Base-by-base conservation (phyloP, 73 alveolate species). In the Paramecium biaurelia region DNA sequence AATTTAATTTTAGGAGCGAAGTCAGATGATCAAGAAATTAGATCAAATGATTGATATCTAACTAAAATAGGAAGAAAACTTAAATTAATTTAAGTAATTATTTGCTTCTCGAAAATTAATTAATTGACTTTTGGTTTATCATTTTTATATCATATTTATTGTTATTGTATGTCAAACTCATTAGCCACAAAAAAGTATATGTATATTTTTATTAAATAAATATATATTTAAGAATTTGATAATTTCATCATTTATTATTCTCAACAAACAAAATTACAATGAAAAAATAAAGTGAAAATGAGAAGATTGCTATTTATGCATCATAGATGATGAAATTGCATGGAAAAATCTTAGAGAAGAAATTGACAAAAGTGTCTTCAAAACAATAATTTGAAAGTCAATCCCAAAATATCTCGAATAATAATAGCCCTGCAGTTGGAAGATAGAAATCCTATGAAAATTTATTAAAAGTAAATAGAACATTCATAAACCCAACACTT, bases 401-500 rank as follows among this genome's bases (percentile, higher is more conserved):
- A 79, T 79, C 90, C 0, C 32, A 79, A 41, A 79, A 79, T 79
- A 79, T 79, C 42, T 79, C 90, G 72, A 79, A 79, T 79, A 79
- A 79, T 34, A 79, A 79, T 57, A 79, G 90, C n/a, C 90, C 90
- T 79, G 90, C 45, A 5, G 56, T 79, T 18, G 72, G 76, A 24
- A 79, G 90, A 45, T 18, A 79, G 53, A 79, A 79, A 53, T 79
- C 90, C 2, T 79, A 79, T 43, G 90, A 79, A 47, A 79, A 38
- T 79, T 34, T 79, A 45, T 79, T 38, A 42, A 79, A 79, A 47
- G 90, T 79, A 4, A 79, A 79, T 79, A 32, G 90, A 41, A 79
- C 90, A 47, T 79, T 79, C 56, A 26, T 79, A 23, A 79, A 79
- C 34, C 72, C 90, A 43, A 79, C 45, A 24, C 45, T 45, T 11